phyloP scores from a whole-genome alignment of 257 asterid genomes.

The Voacanga thouarsii region DNA sequence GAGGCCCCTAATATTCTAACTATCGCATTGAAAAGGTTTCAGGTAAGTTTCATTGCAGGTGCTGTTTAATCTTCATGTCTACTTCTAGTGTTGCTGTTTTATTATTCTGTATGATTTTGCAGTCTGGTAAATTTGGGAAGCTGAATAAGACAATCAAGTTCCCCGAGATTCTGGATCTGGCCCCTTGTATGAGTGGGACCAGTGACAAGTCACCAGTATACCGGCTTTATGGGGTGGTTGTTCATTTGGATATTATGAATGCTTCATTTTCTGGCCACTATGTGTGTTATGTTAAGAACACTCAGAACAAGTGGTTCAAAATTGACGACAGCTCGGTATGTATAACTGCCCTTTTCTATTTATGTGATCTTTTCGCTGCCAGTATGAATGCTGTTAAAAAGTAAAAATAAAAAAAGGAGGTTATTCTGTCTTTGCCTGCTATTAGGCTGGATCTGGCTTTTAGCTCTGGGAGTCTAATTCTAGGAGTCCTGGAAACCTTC shows the following conservation, averaged over 20 bases:
- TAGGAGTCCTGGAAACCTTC: not conserved
- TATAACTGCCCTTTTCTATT: not conserved
- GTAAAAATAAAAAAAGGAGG: no score
- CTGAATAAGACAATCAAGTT: conserved; percentile 65
- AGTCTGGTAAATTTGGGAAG: conserved; percentile 79
- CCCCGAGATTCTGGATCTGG: conserved; percentile 67
- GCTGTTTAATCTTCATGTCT: not conserved
- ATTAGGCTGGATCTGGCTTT: not conserved
- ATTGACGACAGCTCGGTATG: conserved; percentile 70
- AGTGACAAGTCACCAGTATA: conserved; percentile 81
- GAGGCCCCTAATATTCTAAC: conserved; percentile 91
- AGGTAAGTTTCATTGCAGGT: conserved; percentile 37
- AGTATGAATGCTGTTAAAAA: not conserved
- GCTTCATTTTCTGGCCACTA: conserved; percentile 85
- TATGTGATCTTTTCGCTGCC: not conserved
- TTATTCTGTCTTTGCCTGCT: not conserved
- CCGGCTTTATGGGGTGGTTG: conserved; percentile 77
- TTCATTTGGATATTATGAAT: conserved; percentile 69
- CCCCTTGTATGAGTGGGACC: conserved; percentile 79
- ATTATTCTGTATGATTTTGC: conserved; percentile 17
- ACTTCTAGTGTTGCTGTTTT: conserved; percentile 10
- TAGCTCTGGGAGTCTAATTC: not conserved
- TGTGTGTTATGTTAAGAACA: conserved; percentile 64
- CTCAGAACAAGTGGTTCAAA: conserved; percentile 69
- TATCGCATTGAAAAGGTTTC: conserved; percentile 79